Conservation (phyloP, 164 flowering plant species). For the Hamamelis virginiana region DNA sequence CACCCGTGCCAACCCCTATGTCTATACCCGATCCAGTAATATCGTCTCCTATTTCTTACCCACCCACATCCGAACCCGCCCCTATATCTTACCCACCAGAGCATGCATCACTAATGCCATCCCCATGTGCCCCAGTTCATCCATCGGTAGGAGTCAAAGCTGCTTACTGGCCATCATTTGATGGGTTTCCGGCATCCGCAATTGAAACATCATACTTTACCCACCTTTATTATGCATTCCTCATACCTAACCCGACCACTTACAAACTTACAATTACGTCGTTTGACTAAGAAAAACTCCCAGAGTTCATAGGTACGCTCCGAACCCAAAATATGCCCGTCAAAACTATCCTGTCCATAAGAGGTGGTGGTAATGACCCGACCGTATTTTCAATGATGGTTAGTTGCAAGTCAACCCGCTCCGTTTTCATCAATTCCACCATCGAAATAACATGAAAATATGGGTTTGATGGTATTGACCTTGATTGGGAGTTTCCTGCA, state of each 20-base stretch:
- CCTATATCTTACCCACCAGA: too few species aligned
- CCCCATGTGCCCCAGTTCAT: too few species aligned
- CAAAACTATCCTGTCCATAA: conserved; percentile 38
- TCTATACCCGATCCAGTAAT: too few species aligned
- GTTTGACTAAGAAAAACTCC: conserved; percentile 6
- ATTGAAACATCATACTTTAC: conserved; percentile 35
- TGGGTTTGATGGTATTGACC: too few species aligned
- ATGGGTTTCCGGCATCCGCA: conserved; percentile 17
- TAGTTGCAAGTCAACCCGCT: conserved; percentile 16
- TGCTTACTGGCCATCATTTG: conserved; percentile 42
- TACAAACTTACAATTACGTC: conserved; percentile 3
- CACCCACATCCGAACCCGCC: too few species aligned
- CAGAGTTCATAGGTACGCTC: conserved; percentile 22
- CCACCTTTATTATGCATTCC: conserved; percentile 42
- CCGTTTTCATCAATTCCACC: conserved; percentile 17
- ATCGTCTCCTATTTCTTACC: too few species aligned
- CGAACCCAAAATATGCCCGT: conserved; percentile 20
- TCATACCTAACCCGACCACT: conserved; percentile 14
- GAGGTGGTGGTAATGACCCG: conserved; percentile 24
- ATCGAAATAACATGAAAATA: conserved; percentile 16
- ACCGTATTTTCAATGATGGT: conserved; percentile 28
- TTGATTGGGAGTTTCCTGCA: conserved; percentile 25
- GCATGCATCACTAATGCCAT: too few species aligned
- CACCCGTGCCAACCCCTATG: too few species aligned
- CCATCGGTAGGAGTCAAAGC: too few species aligned